These are phyloP conservation scores for Claviceps paspali DNA, from an alignment of 2,329 filamentous ascomycete genomes.

Conservation along the genomic window DNA sequence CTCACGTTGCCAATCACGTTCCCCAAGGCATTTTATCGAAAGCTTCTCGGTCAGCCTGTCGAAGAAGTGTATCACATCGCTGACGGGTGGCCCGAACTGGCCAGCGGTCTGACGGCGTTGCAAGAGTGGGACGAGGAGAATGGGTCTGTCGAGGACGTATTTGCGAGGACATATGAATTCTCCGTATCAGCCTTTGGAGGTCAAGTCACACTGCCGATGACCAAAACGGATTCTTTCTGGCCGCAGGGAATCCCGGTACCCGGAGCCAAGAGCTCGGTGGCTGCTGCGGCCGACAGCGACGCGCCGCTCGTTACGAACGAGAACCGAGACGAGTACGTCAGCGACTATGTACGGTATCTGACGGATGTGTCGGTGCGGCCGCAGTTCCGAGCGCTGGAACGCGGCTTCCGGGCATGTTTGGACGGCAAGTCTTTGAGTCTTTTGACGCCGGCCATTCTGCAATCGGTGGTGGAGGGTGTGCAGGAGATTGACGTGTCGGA, in stretches of 20 bases:
- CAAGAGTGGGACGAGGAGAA: conserved; percentile 62
- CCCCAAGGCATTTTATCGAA: conserved; percentile 68
- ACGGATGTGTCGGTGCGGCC: conserved; percentile 61
- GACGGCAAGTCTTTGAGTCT: conserved; percentile 54
- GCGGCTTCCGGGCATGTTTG: conserved; percentile 66
- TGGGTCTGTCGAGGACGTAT: conserved; percentile 66
- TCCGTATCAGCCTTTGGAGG: conserved; percentile 46
- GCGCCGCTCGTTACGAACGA: conserved; percentile 63
- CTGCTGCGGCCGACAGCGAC: conserved; percentile 23
- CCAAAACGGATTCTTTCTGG: conserved; percentile 27
- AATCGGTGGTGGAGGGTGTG: conserved; percentile 67
- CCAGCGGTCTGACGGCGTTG: conserved; percentile 56
- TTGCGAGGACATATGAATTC: conserved; percentile 76
- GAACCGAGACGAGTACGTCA: conserved; percentile 65
- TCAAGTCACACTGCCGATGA: conserved; percentile 43
- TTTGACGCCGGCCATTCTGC: conserved; percentile 56
- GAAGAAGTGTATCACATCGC: conserved; percentile 60
- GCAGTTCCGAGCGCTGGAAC: conserved; percentile 67
- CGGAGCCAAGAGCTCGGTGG: conserved; percentile 15
- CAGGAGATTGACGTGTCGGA: conserved; percentile 65
- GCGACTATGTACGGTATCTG: conserved; percentile 73
- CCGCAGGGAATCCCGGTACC: conserved; percentile 30
- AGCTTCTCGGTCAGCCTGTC: conserved; percentile 55
- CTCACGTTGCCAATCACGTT: conserved; percentile 83
- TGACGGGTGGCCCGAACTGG: conserved; percentile 77